A percentile compares a stretch with the other conserved stretches of the same genome.
phyloP scores from a whole-genome alignment of 2,329 filamentous ascomycete genomes.

The Diaporthe vaccinii region DNA sequence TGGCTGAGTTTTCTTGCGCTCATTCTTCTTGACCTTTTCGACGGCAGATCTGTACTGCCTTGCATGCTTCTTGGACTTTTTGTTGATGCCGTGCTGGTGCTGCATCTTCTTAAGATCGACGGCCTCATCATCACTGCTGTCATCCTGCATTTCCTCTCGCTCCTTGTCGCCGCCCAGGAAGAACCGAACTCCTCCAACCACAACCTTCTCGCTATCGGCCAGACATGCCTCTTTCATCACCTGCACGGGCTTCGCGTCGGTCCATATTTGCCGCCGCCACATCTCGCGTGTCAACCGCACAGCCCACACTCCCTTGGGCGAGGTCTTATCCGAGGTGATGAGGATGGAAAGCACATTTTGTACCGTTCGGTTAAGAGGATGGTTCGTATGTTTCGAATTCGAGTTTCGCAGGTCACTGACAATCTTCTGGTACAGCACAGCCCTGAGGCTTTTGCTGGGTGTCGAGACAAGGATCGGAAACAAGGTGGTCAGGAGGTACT shows the following conservation, averaged over 20 bases:
- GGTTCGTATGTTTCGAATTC: slow-evolving; percentile 90
- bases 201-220: slow-evolving; percentile 92
- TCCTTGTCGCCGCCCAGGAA: slow-evolving; percentile 98
- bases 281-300: slow-evolving; percentile 95
- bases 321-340: slow-evolving; percentile 86
- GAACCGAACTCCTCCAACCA: slow-evolving; percentile 88
- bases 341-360: slow-evolving; percentile 95
- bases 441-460: slow-evolving; percentile 88
- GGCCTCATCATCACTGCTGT: slow-evolving; percentile 85
- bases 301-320: slow-evolving; percentile 92
- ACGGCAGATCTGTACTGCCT: slow-evolving; percentile 85
- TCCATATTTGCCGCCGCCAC: slow-evolving; percentile 98
- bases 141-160: slow-evolving; percentile 91
- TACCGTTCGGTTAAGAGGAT: slow-evolving; percentile 91
- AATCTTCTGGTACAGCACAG: slow-evolving; percentile 89
- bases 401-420: slow-evolving; percentile 89
- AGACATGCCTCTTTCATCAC: slow-evolving; percentile 96
- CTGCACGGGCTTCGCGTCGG: slow-evolving; percentile 93
- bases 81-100: slow-evolving; percentile 92
- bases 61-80: slow-evolving; percentile 92
- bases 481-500: slow-evolving; percentile 86
- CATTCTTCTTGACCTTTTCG: slow-evolving; percentile 83
- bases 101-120: slow-evolving; percentile 84
- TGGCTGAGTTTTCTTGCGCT: slow-evolving; percentile 89
- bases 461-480: slow-evolving; percentile 95